phyloP scores from a whole-genome alignment of 148 eudicot genomes.

The Chenopodium suecicum region DNA sequence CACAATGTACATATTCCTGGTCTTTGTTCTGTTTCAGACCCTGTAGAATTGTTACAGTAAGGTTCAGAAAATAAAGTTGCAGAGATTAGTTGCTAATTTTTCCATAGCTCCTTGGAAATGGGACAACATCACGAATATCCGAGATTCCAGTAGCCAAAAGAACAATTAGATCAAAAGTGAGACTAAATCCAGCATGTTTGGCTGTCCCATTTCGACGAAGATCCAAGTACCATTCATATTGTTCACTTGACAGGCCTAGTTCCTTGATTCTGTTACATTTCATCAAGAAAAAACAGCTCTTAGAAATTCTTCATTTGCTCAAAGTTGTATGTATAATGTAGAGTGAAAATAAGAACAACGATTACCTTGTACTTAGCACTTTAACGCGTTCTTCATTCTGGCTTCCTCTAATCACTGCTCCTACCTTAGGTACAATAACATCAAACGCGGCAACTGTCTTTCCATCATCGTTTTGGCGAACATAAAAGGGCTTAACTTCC shows the following conservation, averaged over 20 bases:
- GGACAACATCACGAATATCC: conserved; percentile 73
- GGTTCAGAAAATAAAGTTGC: background rate
- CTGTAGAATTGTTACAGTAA: background rate
- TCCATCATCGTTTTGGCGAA: conserved; percentile 47
- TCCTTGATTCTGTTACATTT: conserved; percentile 57
- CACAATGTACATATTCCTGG: background rate
- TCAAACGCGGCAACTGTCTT: conserved; percentile 74
- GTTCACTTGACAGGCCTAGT: conserved; percentile 51
- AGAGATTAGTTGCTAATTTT: conserved; percentile 39
- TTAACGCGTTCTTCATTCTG: conserved; percentile 81
- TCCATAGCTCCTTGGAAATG: conserved; percentile 80
- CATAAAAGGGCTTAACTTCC: conserved; percentile 78
- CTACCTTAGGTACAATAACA: conserved; percentile 72
- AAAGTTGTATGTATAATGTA: background rate
- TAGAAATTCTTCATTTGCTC: background rate
- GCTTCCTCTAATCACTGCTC: conserved; percentile 72
- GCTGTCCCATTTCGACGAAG: conserved; percentile 74
- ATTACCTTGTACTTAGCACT: conserved; percentile 56
- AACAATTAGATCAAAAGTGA: conserved; percentile 62
- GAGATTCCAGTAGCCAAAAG: conserved; percentile 78
- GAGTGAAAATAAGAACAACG: background rate
- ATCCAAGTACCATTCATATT: conserved; percentile 86
- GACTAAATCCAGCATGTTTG: conserved; percentile 73
- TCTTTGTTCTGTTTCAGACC: background rate
- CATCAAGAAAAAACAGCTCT: background rate